Percentiles rank a stretch among this genome's conserved stretches.
Evolutionary conservation across 2,329 filamentous ascomycete genomes (phyloP).

Genomic region (Cladosporium halotolerans): DNA sequence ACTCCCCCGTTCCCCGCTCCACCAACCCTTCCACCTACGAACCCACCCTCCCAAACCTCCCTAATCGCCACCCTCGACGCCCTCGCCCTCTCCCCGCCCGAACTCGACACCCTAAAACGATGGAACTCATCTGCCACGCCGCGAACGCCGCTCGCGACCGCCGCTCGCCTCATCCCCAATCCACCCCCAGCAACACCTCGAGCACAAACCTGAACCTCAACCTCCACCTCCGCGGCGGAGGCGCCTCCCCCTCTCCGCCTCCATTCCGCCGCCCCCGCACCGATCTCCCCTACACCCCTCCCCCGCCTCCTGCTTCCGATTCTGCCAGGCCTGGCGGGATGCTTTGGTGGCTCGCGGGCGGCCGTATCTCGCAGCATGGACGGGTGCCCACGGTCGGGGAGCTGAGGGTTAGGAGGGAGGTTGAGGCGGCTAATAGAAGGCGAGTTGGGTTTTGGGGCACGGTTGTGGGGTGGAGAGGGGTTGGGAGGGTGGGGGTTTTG

Average conservation of each 20-base stretch:
- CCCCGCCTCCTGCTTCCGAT: background rate
- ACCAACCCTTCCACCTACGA: background rate
- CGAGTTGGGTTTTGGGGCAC: conserved; percentile 8
- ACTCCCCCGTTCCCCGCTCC: background rate
- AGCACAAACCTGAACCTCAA: background rate
- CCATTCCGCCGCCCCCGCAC: background rate
- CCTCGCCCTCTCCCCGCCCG: background rate
- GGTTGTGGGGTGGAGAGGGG: background rate
- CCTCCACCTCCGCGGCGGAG: background rate
- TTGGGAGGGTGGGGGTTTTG: conserved; percentile 5
- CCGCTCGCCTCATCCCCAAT: background rate
- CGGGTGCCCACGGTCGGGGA: background rate
- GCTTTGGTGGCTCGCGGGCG: conserved; percentile 5
- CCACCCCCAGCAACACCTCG: background rate
- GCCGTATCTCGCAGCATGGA: background rate
- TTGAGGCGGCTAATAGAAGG: conserved; percentile 3
- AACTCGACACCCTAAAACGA: background rate
- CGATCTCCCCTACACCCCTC: background rate
- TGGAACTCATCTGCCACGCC: background rate
- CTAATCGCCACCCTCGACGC: background rate
- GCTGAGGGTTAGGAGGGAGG: conserved; percentile 6
- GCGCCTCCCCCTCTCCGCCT: background rate
- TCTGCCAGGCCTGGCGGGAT: background rate
- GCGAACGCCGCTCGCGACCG: background rate
- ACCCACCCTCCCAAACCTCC: background rate